A percentile compares a stretch with the other conserved stretches of the same genome.
Conservation (phyloP, 2,329 filamentous ascomycete genomes). For the Lojkania enalia region DNA sequence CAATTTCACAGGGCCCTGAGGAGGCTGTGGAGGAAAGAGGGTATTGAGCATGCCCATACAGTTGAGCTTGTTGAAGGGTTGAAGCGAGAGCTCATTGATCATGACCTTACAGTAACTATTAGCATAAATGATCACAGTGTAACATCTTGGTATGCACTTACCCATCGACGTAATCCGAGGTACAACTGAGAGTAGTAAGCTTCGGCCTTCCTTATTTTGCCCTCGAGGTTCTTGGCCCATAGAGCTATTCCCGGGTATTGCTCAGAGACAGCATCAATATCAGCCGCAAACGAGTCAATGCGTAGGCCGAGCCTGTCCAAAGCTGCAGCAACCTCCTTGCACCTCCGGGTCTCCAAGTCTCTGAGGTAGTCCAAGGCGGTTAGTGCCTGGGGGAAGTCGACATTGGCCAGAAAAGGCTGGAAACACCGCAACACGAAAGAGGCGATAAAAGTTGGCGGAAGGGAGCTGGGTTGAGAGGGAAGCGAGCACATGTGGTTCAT, state of each 20-base stretch:
- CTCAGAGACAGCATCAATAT: slow-evolving; percentile 53
- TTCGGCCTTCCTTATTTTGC: slow-evolving; percentile 45
- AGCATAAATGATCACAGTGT: slow-evolving; percentile 14
- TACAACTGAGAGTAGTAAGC: slow-evolving; percentile 62
- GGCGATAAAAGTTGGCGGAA: slow-evolving; percentile 65
- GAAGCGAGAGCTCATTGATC: slow-evolving; percentile 66
- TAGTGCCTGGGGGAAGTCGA: slow-evolving; percentile 68
- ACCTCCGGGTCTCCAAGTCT: slow-evolving; percentile 63
- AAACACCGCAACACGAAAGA: slow-evolving; percentile 65
- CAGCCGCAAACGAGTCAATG: slow-evolving; percentile 49
- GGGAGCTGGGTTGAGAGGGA: slow-evolving; percentile 62
- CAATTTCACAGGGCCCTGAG: slow-evolving; percentile 34
- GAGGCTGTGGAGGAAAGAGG: slow-evolving; percentile 61
- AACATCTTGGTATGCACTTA: slow-evolving; percentile 43
- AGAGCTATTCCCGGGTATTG: slow-evolving; percentile 58
- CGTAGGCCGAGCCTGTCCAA: slow-evolving; percentile 58
- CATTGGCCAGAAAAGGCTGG: slow-evolving; percentile 57
- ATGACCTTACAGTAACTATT: slow-evolving; percentile 53
- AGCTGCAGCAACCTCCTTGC: slow-evolving; percentile 60
- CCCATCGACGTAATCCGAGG: slow-evolving; percentile 65
- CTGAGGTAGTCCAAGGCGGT: slow-evolving; percentile 68
- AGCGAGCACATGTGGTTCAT: slow-evolving; percentile 61
- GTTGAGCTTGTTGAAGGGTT: slow-evolving; percentile 66
- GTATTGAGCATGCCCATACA: slow-evolving; percentile 71
- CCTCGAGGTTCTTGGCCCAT: slow-evolving; percentile 59